phyloP scores from a whole-genome alignment of 257 asterid species.

The Mitragyna speciosa region DNA sequence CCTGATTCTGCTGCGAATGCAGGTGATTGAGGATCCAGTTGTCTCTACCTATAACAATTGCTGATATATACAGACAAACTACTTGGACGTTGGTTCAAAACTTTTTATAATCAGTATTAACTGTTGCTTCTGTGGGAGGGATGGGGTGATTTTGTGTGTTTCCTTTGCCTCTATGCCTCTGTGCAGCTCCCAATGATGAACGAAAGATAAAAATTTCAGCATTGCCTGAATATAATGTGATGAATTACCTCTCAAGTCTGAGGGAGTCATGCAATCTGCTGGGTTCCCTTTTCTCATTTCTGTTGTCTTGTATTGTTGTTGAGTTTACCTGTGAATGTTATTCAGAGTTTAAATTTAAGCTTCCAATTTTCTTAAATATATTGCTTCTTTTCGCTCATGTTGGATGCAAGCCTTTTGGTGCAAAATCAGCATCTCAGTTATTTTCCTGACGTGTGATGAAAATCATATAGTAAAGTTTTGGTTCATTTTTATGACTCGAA shows the following conservation, averaged over 20 bases:
- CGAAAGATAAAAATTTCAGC: not conserved
- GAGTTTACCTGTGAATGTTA: not conserved
- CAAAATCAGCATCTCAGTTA: not conserved
- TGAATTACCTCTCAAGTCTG: not conserved
- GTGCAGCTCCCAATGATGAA: constrained; percentile 7
- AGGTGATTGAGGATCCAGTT: too few species aligned
- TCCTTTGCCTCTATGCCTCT: too few species aligned
- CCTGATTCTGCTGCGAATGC: too few species aligned
- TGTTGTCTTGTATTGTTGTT: not conserved
- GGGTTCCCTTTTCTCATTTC: not conserved
- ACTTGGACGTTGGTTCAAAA: too few species aligned
- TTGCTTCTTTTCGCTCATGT: not conserved
- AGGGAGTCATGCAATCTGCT: not conserved
- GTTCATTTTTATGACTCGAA: not conserved
- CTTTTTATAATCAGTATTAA: too few species aligned
- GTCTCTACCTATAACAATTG: too few species aligned
- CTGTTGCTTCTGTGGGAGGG: too few species aligned
- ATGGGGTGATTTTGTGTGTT: too few species aligned
- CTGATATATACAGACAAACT: too few species aligned
- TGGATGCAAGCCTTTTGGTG: not conserved
- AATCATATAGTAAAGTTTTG: not conserved
- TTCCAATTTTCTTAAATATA: not conserved
- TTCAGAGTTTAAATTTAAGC: too few species aligned
- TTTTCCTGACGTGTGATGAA: not conserved
- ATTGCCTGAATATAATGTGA: constrained; percentile 8